These are phyloP conservation scores for Zancudomyces culisetae DNA, from an alignment of 371 early-diverging fungal genomes.

Conservation along the genomic window DNA sequence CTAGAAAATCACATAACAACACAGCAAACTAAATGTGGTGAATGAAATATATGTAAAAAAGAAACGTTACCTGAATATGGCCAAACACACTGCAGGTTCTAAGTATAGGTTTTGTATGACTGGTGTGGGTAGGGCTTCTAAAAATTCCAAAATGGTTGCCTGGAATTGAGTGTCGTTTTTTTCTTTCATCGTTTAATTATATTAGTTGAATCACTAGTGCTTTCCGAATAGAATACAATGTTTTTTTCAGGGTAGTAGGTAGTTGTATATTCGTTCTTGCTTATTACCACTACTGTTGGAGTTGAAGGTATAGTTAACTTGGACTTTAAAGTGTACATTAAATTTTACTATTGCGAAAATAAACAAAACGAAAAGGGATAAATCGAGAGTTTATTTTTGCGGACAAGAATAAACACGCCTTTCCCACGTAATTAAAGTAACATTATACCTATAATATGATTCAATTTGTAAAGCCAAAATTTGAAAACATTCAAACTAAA, in stretches of 20 bases:
- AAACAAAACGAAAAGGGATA: too few relatives aligned
- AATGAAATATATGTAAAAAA: background rate
- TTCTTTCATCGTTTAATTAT: background rate
- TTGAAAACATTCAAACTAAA: too few relatives aligned
- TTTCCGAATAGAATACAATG: background rate
- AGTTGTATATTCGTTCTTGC: background rate
- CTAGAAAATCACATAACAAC: too few relatives aligned
- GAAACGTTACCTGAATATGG: conserved; percentile 47
- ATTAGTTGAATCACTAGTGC: background rate
- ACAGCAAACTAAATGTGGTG: too few relatives aligned
- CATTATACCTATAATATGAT: too few relatives aligned
- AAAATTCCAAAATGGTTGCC: conserved; percentile 54
- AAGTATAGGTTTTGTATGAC: conserved; percentile 60
- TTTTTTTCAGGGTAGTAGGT: background rate
- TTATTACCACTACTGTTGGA: background rate
- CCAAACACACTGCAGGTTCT: conserved; percentile 82
- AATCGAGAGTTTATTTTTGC: too few relatives aligned
- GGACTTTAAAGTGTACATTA: too few relatives aligned
- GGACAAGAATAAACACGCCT: too few relatives aligned
- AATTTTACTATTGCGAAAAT: too few relatives aligned
- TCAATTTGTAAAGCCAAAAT: too few relatives aligned
- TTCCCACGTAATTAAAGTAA: too few relatives aligned
- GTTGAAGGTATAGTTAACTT: background rate
- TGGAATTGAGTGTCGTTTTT: conserved; percentile 19
- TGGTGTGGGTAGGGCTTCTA: conserved; percentile 52